Evolutionary conservation across 768 basidiomycete genomes (phyloP).

Genomic region (Wakefieldia striispora): DNA sequence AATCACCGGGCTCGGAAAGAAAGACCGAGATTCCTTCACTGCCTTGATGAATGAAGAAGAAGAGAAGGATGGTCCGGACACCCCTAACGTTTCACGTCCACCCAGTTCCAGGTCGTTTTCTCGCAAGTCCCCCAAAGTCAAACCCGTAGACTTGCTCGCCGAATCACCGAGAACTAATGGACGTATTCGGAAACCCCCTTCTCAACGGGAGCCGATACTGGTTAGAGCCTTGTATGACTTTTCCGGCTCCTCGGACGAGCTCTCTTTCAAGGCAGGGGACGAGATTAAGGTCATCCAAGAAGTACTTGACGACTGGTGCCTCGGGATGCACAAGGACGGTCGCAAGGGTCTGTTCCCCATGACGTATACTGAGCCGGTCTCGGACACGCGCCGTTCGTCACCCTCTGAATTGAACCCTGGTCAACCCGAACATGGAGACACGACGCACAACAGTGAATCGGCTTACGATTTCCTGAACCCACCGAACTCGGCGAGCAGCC

Average conservation of each 20-base stretch:
- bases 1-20: slow-evolving; percentile 55
- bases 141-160: slow-evolving; percentile 17
- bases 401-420: slow-evolving; percentile 32
- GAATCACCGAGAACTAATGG: slow-evolving; percentile 29
- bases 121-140: slow-evolving; percentile 29
- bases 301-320: slow-evolving; percentile 89
- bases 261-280: slow-evolving; percentile 71
- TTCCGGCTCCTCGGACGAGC: slow-evolving; percentile 70
- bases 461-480: slow-evolving; percentile 20
- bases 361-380: slow-evolving; percentile 58
- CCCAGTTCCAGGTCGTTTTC: slow-evolving; percentile 36
- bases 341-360: slow-evolving; percentile 80
- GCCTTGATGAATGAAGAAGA: slow-evolving; percentile 48
- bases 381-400: slow-evolving; percentile 23
- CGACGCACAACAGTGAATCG: slow-evolving; percentile 25
- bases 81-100: slow-evolving; percentile 31
- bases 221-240: slow-evolving; percentile 79
- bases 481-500: slow-evolving; percentile 20
- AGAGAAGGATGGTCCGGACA: slow-evolving; percentile 22
- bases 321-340: slow-evolving; percentile 67
- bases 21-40: slow-evolving; percentile 61
- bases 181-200: slow-evolving; percentile 51
- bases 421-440: slow-evolving; percentile 10
- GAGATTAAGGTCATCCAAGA: slow-evolving; percentile 76
- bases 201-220: slow-evolving; percentile 47